Evolutionary conservation across 2,329 filamentous ascomycete species (phyloP), one percentile per base, ranked within the genome.

Genomic region (Furcasterigmium furcatum): DNA sequence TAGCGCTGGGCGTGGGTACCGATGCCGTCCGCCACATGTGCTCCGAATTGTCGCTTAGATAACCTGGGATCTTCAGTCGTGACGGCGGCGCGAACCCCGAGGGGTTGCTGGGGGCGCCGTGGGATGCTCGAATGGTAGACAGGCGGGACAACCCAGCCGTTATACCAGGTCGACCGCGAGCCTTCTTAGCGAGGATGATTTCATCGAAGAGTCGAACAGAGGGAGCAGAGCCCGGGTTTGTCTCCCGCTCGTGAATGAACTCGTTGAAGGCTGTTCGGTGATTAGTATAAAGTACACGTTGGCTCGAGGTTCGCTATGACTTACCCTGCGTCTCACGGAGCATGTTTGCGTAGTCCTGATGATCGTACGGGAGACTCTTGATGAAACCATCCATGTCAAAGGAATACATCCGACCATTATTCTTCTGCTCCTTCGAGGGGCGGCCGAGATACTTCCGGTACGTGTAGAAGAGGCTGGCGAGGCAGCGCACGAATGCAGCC

Each of bases 191-290:
- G 43, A 92, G 73, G 56, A 94, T 88, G 57, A 94, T 84, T 62
- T 91, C 87, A 63, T 94, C 88, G 56, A 94, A 94, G 1, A 94
- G 76, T 46, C 86, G 85, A 56, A 92, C 82, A 3, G 75, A 65
- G 1, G 87, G 77, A 51, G 87, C 77, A 8, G 80, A 74, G 0
- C 80, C 65, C 3, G 80, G 72, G 8, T 76, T 80, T 19, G 73
- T 82, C 65, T 94, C 88, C 38, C 88, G 81, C 55, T 91, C 86
- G 58, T 92, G 86, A 50, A 94, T 87, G 63, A 94, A 94, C 62
- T 92, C 87, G 54, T 90, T 90, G 62, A 91, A 90, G 41, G 57
- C 60, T 62, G 44, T 52, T 3, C 12, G 50, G 16, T 22, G 13
- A 46, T 63, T 47, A 63, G 55, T 36, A 49, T 43, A 34, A 34